Conservation (phyloP, 805 yeast genomes). For the Vanderwaltozyma yarrowii region DNA sequence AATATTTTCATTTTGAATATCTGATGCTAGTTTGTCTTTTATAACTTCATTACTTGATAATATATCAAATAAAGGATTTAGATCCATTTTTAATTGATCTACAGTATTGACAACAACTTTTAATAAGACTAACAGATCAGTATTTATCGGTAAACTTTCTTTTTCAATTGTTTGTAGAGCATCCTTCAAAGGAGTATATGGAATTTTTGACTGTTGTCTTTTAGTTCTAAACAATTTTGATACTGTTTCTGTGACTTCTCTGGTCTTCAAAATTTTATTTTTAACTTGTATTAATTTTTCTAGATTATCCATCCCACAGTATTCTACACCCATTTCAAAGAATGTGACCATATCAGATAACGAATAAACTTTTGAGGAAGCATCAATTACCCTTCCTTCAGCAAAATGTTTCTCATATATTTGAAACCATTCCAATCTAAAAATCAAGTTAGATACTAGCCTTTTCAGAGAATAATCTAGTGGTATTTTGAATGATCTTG, state of each 20-base stretch:
- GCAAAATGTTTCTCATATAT: conserved; percentile 10
- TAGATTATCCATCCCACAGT: conserved; percentile 11
- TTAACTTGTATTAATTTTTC: conserved; percentile 14
- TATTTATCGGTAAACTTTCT: conserved; percentile 17
- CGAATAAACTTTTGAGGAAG: conserved; percentile 7
- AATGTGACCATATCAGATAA: conserved; percentile 6
- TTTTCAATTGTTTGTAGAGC: conserved; percentile 3
- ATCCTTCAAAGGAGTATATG: conserved; percentile 6
- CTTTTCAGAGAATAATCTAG: conserved; percentile 1
- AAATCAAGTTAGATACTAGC: conserved; percentile 1
- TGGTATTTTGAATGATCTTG: conserved; percentile 8
- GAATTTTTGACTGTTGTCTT: conserved; percentile 3
- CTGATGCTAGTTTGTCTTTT: conserved; percentile 4
- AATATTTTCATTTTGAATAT: conserved; percentile 2
- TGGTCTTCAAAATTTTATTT: conserved; percentile 11
- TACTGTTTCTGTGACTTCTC: conserved; percentile 7
- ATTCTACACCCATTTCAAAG: conserved; percentile 14
- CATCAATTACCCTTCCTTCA: no score
- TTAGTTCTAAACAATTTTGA: conserved; percentile 8
- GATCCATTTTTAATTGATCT: conserved; percentile 5
- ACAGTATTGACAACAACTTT: conserved; percentile 8
- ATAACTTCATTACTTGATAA: conserved; percentile 8
- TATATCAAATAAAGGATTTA: conserved; percentile 9
- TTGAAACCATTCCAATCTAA: conserved; percentile 18
- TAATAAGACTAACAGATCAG: conserved; percentile 8